phyloP scores from a whole-genome alignment of 371 early-diverging fungal genomes.

The Mucor mucedo region DNA sequence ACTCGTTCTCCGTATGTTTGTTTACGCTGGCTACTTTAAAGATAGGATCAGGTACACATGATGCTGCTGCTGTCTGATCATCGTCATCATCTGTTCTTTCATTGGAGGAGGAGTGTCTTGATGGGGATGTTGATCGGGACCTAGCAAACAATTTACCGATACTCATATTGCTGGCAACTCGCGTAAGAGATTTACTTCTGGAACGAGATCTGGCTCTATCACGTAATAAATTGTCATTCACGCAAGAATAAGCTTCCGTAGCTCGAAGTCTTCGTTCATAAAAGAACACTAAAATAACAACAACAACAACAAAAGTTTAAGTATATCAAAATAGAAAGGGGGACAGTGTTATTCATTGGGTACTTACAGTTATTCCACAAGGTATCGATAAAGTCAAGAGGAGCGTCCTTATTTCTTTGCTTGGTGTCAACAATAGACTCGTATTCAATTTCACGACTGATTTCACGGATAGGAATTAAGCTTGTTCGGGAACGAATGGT shows the following conservation, averaged over 20 bases:
- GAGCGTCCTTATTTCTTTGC: constrained; percentile 3
- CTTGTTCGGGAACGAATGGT: constrained; percentile 26
- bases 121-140: constrained; percentile 44
- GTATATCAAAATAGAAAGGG: too few relatives aligned
- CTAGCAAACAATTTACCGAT: constrained; percentile 42
- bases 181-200: constrained; percentile 47
- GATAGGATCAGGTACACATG: constrained; percentile 27
- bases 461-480: constrained; percentile 28
- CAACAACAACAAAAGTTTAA: not conserved
- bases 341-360: not conserved
- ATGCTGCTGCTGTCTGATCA: constrained; percentile 10
- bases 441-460: constrained; percentile 26
- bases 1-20: constrained; percentile 19
- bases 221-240: constrained; percentile 35
- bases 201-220: constrained; percentile 47
- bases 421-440: constrained; percentile 16
- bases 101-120: constrained; percentile 21
- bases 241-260: constrained; percentile 29
- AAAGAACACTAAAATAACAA: constrained; percentile 39
- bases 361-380: constrained; percentile 35
- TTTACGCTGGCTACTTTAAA: constrained; percentile 30
- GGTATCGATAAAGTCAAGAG: constrained; percentile 30
- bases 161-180: constrained; percentile 45
- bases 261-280: constrained; percentile 42
- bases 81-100: not conserved